Conservation (phyloP, 345 rosid genomes). For the Acer negundo region DNA sequence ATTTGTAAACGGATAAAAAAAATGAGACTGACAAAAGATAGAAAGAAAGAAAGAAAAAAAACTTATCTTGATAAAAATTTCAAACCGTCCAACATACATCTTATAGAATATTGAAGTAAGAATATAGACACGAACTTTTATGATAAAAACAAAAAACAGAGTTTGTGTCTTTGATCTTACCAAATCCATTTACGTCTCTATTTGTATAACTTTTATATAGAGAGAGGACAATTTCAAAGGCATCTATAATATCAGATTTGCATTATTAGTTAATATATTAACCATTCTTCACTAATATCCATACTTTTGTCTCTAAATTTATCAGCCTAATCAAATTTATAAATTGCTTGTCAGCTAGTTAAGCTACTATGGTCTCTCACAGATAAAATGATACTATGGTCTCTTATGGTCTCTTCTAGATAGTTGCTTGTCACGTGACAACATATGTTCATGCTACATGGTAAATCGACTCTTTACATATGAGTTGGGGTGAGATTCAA, state of each 20-base stretch:
- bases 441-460: too few relatives aligned
- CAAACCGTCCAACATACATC: too few relatives aligned
- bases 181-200: conserved; percentile 5
- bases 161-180: neutral
- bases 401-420: too few relatives aligned
- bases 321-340: neutral
- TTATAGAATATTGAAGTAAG: neutral
- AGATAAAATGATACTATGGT: too few relatives aligned
- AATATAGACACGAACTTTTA: neutral
- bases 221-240: conserved; percentile 2
- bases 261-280: neutral
- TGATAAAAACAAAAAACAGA: too few relatives aligned
- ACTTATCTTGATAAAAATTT: neutral
- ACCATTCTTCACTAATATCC: neutral
- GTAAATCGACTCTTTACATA: too few relatives aligned
- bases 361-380: too few relatives aligned
- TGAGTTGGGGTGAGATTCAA: too few relatives aligned
- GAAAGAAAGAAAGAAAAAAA: neutral
- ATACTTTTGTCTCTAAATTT: neutral
- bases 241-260: neutral
- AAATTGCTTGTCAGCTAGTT: too few relatives aligned
- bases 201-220: neutral
- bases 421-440: too few relatives aligned
- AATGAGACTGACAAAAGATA: neutral
- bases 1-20: neutral